phyloP scores from a whole-genome alignment of 2,329 filamentous ascomycete species.

The Dothiorella sarmentorum region DNA sequence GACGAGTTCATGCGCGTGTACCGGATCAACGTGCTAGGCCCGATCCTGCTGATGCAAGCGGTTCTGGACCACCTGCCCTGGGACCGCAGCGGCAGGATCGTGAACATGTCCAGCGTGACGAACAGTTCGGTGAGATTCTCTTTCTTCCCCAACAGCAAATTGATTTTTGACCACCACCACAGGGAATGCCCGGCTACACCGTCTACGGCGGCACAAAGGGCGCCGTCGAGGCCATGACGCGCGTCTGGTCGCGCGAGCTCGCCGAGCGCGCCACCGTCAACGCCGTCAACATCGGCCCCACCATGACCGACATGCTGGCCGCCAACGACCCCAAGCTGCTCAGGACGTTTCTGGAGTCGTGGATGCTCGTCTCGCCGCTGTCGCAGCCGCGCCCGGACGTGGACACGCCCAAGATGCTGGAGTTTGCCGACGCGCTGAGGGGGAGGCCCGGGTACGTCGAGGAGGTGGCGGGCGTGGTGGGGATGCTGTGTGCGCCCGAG shows the following conservation, averaged over 20 bases:
- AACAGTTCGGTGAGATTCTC: neutral
- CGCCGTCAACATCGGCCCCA: slow-evolving; percentile 17
- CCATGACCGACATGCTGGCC: slow-evolving; percentile 18
- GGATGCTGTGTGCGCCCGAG: neutral
- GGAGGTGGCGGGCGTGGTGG: slow-evolving; percentile 17
- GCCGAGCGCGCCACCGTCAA: slow-evolving; percentile 18
- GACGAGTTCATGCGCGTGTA: slow-evolving; percentile 11
- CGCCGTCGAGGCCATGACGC: slow-evolving; percentile 18
- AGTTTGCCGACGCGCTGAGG: slow-evolving; percentile 2
- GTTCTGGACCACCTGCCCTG: slow-evolving; percentile 4
- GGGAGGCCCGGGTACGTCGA: slow-evolving; percentile 10
- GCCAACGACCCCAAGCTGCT: neutral
- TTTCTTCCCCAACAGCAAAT: neutral
- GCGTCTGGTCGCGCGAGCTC: slow-evolving; percentile 16
- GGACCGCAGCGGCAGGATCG: slow-evolving; percentile 13
- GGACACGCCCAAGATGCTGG: neutral
- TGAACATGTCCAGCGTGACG: slow-evolving; percentile 10
- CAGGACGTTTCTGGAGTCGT: neutral
- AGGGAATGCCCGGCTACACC: neutral
- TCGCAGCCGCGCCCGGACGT: neutral
- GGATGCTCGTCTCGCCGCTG: slow-evolving; percentile 1
- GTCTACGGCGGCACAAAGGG: slow-evolving; percentile 19
- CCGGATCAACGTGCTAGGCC: slow-evolving; percentile 18
- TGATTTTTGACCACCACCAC: neutral
- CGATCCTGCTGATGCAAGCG: slow-evolving; percentile 14